Conservation (phyloP, 2,329 filamentous ascomycete genomes). For the Rutstroemia sp. region DNA sequence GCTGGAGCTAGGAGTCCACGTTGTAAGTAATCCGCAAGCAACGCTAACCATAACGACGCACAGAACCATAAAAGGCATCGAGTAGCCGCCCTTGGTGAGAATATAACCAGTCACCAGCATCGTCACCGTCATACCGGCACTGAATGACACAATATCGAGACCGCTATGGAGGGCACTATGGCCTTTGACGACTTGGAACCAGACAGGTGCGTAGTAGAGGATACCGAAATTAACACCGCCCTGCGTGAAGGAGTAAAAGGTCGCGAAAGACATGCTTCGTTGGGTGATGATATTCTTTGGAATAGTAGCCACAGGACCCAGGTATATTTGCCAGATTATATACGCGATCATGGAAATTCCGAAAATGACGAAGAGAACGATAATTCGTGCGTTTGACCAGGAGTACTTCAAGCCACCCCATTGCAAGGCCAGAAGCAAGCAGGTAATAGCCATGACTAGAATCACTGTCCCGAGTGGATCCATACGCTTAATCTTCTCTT, state of each 20-base stretch:
- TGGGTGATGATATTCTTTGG: slow-evolving; percentile 31
- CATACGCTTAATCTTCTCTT: background rate
- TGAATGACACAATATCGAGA: slow-evolving; percentile 32
- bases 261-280: slow-evolving; percentile 18
- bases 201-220: slow-evolving; percentile 36
- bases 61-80: slow-evolving; percentile 18
- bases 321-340: slow-evolving; percentile 6
- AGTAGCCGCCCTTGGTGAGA: slow-evolving; percentile 28
- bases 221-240: slow-evolving; percentile 17
- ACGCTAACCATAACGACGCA: slow-evolving; percentile 7
- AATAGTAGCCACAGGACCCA: slow-evolving; percentile 22
- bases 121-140: slow-evolving; percentile 25
- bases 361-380: slow-evolving; percentile 27
- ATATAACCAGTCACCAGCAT: slow-evolving; percentile 13
- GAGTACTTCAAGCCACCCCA: slow-evolving; percentile 36
- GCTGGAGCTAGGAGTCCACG: slow-evolving; percentile 26
- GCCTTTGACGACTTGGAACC: slow-evolving; percentile 38
- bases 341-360: slow-evolving; percentile 29
- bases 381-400: slow-evolving; percentile 21
- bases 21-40: slow-evolving; percentile 30
- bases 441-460: slow-evolving; percentile 11
- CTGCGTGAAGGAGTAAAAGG: background rate
- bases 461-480: background rate
- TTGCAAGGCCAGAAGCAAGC: slow-evolving; percentile 28
- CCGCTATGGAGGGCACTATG: slow-evolving; percentile 35